phyloP scores from a whole-genome alignment of 75 land plant genomes.

The Cunninghamia lanceolata region DNA sequence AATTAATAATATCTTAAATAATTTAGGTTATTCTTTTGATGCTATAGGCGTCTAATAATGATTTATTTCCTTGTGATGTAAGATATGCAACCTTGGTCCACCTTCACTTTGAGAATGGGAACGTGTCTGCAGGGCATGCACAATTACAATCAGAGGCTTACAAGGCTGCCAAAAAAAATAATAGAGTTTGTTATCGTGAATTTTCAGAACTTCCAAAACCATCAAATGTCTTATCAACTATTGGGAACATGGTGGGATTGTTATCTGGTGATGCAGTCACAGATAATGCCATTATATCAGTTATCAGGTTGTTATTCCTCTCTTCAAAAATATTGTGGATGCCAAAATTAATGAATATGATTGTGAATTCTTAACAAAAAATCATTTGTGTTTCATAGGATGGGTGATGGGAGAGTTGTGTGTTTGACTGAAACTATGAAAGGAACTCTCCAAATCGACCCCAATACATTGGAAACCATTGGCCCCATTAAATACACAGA shows the following conservation, averaged over 20 bases:
- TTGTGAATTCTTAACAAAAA: background rate
- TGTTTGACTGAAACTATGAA: conserved; percentile 78
- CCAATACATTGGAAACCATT: conserved; percentile 56
- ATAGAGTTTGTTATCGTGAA: conserved; percentile 53
- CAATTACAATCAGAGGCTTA: conserved; percentile 72
- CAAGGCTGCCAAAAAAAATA: conserved; percentile 44
- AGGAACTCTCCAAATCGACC: conserved; percentile 67
- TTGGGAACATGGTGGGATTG: conserved; percentile 53
- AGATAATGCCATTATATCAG: conserved; percentile 76
- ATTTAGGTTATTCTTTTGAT: background rate
- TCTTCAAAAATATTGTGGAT: background rate
- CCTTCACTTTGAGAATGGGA: conserved; percentile 57
- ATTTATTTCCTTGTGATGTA: too few species aligned
- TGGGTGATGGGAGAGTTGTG: conserved; percentile 74
- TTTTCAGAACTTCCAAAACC: conserved; percentile 59
- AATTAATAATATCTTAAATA: background rate
- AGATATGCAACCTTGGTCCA: conserved; percentile 38
- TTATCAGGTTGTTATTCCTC: conserved; percentile 15
- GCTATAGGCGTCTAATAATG: background rate
- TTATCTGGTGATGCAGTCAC: conserved; percentile 69
- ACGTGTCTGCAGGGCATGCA: conserved; percentile 43
- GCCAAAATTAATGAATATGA: background rate
- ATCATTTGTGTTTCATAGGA: background rate
- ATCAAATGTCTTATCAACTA: conserved; percentile 34
- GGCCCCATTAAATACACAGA: conserved; percentile 63